Evolutionary conservation across 2,329 filamentous ascomycete species (phyloP).

Genomic region (Teratosphaeria destructans): DNA sequence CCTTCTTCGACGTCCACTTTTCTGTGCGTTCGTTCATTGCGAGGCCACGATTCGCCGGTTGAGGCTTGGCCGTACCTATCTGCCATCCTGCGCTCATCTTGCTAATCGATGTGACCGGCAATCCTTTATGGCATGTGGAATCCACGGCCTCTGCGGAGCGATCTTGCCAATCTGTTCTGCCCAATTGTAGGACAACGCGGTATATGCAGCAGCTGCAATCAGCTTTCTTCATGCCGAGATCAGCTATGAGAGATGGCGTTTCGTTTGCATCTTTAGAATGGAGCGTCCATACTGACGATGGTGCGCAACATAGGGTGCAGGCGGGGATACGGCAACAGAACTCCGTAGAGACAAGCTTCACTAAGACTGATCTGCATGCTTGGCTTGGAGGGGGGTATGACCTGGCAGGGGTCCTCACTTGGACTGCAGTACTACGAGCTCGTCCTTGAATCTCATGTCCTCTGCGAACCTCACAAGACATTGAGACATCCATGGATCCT

Average conservation of each 20-base stretch:
- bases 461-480: too few relatives aligned
- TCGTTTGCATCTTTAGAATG: too few relatives aligned
- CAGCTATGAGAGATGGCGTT: too few relatives aligned
- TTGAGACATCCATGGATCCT: neutral
- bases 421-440: neutral
- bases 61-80: neutral
- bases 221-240: too few relatives aligned
- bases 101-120: neutral
- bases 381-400: neutral
- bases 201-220: neutral
- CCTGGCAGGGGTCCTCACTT: neutral
- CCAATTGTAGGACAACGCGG: neutral
- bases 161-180: neutral
- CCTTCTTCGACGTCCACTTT: neutral
- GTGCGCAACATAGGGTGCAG: too few relatives aligned
- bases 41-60: neutral
- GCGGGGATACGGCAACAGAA: neutral
- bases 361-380: neutral
- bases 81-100: neutral
- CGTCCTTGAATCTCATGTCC: neutral
- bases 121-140: neutral
- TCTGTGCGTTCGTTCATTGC: neutral
- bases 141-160: neutral
- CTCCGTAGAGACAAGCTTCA: neutral
- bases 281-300: too few relatives aligned